Evolutionary conservation across 257 asterid genomes (phyloP), one percentile per base, ranked within the genome.

Genomic region (Solanum sparsipilum): DNA sequence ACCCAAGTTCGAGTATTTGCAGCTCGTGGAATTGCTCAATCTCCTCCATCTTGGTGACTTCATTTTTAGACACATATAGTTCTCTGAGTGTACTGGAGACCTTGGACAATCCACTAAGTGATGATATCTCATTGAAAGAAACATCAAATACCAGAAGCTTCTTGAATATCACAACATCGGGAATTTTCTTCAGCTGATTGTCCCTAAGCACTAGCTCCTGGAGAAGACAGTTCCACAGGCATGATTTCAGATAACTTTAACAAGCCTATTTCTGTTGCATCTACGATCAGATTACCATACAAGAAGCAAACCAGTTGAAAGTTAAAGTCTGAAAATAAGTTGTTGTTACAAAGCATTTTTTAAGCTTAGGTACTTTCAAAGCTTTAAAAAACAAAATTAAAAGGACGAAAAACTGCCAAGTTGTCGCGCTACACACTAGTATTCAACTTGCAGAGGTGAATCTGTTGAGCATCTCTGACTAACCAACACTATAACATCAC

Each of bases 121-220:
- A 91, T 79, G 95, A 41, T 86, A 97, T 94, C 92, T 94, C 98
- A 29, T 97, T 97, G 93, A 91, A 97, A 31, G 99, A 97, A 91
- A 96, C 95, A 86, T 97, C 99, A 92, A 95, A 94, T 87, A 97
- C 93, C 88, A 93, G 89, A 87, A 97, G 98, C 90, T 70, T 88
- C 92, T 93, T 95, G 95, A 96, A 96, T 88, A 95, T 94, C 92
- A 90, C 88, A 88, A 89, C 98, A 94, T 95, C 98, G 71, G 99
- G 99, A 88, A 97, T 92, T 86, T 89, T 93, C 94, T 93, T 96
- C 91, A 97, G 90, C 89, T 96, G 99, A 93, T 97, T 97, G 90
- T 97, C 99, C 95, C 98, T 93, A 87, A 97, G 90, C 60, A 97
- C 96, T 68, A 97, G 93, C 91, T 97, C 99, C 99, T 97, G 92